These are phyloP conservation scores for Candida broadrunensis DNA, from an alignment of 805 yeast species.

Conservation along the genomic window DNA sequence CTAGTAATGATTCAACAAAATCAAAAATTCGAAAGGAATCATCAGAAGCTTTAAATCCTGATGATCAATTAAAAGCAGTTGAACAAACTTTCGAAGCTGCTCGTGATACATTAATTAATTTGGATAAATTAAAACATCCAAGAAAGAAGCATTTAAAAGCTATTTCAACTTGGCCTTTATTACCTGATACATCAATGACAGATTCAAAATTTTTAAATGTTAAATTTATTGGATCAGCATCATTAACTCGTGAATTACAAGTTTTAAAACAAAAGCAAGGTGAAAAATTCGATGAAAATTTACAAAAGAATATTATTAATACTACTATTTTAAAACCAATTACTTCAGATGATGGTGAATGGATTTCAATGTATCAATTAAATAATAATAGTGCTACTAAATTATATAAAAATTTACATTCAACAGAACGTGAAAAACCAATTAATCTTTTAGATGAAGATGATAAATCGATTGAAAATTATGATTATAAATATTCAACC, in stretches of 20 bases:
- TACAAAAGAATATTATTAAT: conserved; percentile 38
- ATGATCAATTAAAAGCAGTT: conserved; percentile 61
- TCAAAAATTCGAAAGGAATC: conserved; percentile 14
- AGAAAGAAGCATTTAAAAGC: conserved; percentile 70
- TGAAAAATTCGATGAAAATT: conserved; percentile 21
- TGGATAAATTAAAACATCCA: conserved; percentile 67
- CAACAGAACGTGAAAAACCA: conserved; percentile 44
- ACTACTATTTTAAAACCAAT: conserved; percentile 74
- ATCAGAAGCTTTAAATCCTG: conserved; percentile 49
- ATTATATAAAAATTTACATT: conserved; percentile 26
- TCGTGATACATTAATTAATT: conserved; percentile 40
- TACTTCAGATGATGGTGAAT: conserved; percentile 67
- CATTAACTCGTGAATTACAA: conserved; percentile 37
- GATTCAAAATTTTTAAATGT: conserved; percentile 71
- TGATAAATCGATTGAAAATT: conserved; percentile 36
- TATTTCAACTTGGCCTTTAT: conserved; percentile 70
- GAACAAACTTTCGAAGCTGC: conserved; percentile 76
- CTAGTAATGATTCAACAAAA: conserved; percentile 9
- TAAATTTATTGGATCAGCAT: conserved; percentile 60
- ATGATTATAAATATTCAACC: conserved; percentile 60
- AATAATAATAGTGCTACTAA: conserved; percentile 16
- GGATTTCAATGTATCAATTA: conserved; percentile 58
- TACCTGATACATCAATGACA: conserved; percentile 90
- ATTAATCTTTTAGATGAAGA: conserved; percentile 44
- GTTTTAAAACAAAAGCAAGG: conserved; percentile 26